Evolutionary conservation across 805 yeast genomes (phyloP), one percentile per base, ranked within the genome.

Genomic region (Barnettozyma pratensis): DNA sequence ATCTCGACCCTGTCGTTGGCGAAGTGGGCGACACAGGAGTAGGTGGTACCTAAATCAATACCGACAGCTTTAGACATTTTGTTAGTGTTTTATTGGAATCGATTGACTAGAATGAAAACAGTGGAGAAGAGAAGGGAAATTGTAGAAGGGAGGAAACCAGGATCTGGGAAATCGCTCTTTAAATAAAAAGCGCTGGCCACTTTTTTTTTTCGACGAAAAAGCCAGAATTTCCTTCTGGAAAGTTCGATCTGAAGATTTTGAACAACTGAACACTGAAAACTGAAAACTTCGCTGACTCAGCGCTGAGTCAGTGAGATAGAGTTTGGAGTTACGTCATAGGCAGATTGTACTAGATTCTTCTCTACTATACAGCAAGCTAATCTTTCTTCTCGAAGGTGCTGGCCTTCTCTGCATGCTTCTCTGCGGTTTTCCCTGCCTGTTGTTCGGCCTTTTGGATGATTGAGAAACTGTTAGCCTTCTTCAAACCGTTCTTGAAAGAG

Each of bases 21-120:
- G 77, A 89, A 88, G 66, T 88, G 95, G 64, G 96, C 96, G 56
- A 90, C 97, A 82, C 97, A 90, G 44, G 96, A 89, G 76, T 88
- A 89, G 51, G 96, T 89, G 51, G 91, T 84, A 74, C 91, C 91
- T 71, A 84, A 81, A 74, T 84, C 91, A 65, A 84, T 84, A 71
- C 91, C 55, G 46, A 52, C 53, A 45, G 55, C 55, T 52, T 52
- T 52, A 11, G 55, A 52, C 55, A 52, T 52, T 32, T 37, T 51
- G 44, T 30, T 39, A 40, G n/a, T 31, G 35, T 39, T 19, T 29
- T 47, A 45, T 49, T 32, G 29, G 8, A 34, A 40, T 34, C 26
- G 5, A 30, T 26, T 37, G 36, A 32, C 28, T 41, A 25, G 14
- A 42, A 42, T 38, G 12, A 39, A 39, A 28, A 6, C 12, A 26